A percentile compares a stretch with the other conserved stretches of the same genome.
These are phyloP conservation scores for Coemansia reversa DNA, from an alignment of 192 early-diverging fungal species.

Conservation along the genomic window DNA sequence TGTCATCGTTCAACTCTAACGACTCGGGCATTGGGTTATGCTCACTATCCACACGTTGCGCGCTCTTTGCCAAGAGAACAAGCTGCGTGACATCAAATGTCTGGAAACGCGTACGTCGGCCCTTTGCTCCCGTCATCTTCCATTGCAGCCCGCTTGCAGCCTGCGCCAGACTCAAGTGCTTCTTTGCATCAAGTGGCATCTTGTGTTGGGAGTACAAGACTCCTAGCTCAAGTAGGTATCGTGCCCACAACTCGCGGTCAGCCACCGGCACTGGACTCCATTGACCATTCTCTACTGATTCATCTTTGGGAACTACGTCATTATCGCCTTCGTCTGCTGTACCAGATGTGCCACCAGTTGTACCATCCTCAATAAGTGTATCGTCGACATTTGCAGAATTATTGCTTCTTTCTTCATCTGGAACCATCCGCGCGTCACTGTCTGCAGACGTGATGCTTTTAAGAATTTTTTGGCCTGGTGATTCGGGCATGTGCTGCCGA, in stretches of 20 bases:
- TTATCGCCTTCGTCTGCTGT: neutral
- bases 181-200: slow-evolving; percentile 65
- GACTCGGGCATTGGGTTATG: slow-evolving; percentile 61
- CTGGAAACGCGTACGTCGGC: slow-evolving; percentile 93
- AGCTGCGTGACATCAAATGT: slow-evolving; percentile 84
- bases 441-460: neutral
- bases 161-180: slow-evolving; percentile 72
- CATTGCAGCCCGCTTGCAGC: slow-evolving; percentile 75
- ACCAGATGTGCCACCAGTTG: neutral
- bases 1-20: slow-evolving; percentile 89
- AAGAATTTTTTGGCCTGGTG: slow-evolving; percentile 14
- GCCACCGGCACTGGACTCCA: slow-evolving; percentile 13
- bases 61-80: slow-evolving; percentile 84
- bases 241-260: slow-evolving; percentile 54
- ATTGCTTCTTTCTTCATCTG: neutral
- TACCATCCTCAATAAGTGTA: slow-evolving; percentile 1
- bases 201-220: slow-evolving; percentile 77
- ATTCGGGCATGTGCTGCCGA: slow-evolving; percentile 12
- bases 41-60: slow-evolving; percentile 39
- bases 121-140: slow-evolving; percentile 85
- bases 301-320: neutral
- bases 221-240: slow-evolving; percentile 77
- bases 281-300: neutral
- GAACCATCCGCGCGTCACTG: neutral
- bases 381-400: neutral